A percentile compares a stretch with the other conserved stretches of the same genome.
Conservation (phyloP, 169 alveolate species). For the Toxoplasma gondii region DNA sequence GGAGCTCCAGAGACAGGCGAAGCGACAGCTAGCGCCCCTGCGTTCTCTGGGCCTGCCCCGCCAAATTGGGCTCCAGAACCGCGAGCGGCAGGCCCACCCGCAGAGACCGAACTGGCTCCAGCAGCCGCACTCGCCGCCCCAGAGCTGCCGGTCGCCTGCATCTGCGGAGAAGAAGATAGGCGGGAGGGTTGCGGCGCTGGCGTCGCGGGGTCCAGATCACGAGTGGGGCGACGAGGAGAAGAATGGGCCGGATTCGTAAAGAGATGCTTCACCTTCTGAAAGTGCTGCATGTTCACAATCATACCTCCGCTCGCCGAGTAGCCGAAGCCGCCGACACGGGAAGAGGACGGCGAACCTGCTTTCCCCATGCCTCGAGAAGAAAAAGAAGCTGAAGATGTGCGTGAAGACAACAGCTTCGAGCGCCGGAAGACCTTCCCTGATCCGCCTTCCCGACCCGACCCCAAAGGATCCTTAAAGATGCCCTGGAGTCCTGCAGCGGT, state of each 20-base stretch:
- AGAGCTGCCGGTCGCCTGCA: not conserved
- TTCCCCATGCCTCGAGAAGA: not conserved
- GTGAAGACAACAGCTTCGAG: conserved; percentile 3
- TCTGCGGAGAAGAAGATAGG: not conserved
- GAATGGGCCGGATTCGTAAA: conserved; percentile 13
- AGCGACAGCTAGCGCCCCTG: not conserved
- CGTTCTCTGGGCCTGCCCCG: not conserved
- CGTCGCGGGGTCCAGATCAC: not conserved
- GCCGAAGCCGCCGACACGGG: conserved; percentile 12
- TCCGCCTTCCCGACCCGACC: not conserved
- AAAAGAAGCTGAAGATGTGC: not conserved
- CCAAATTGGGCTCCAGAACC: not conserved
- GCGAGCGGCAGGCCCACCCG: not conserved
- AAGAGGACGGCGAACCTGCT: not conserved
- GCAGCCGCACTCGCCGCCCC: not conserved
- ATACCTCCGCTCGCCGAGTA: not conserved
- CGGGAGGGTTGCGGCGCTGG: not conserved
- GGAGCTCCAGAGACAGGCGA: not conserved
- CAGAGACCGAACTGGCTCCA: not conserved
- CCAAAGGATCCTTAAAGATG: not conserved
- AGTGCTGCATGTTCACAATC: conserved; percentile 18
- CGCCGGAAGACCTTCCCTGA: not conserved
- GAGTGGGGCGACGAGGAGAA: not conserved
- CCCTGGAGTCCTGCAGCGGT: conserved; percentile 15
- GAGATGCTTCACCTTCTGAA: conserved; percentile 12